A percentile compares a stretch with the other conserved stretches of the same genome.
Conservation (phyloP, 208 protist species). For the Angomonas deanei region DNA sequence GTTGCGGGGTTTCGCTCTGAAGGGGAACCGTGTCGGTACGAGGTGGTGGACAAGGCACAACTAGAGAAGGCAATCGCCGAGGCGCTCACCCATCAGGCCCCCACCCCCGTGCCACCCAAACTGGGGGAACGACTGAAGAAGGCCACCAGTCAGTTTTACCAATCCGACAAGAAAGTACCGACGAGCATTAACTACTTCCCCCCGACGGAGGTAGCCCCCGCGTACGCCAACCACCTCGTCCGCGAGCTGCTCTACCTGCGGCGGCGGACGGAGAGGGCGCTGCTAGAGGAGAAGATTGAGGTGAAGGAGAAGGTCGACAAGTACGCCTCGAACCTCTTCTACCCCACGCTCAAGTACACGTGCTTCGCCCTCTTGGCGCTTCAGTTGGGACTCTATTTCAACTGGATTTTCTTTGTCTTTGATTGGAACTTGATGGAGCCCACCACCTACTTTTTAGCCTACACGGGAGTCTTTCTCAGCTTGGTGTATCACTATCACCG, state of each 20-base stretch:
- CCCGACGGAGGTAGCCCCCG: background rate
- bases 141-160: background rate
- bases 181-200: background rate
- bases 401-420: slow-evolving; percentile 85
- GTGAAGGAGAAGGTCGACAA: slow-evolving; percentile 34
- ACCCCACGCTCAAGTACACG: slow-evolving; percentile 44
- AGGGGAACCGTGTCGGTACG: slow-evolving; percentile 1
- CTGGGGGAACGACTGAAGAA: background rate
- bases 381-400: slow-evolving; percentile 72
- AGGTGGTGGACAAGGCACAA: slow-evolving; percentile 11
- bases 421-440: slow-evolving; percentile 87
- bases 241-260: slow-evolving; percentile 20
- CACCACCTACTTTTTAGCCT: slow-evolving; percentile 77
- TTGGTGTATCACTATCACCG: slow-evolving; percentile 68
- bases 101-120: background rate
- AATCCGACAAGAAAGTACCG: background rate
- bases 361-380: slow-evolving; percentile 30
- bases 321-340: slow-evolving; percentile 25
- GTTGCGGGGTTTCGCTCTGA: background rate
- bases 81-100: slow-evolving; percentile 8
- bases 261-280: background rate
- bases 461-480: slow-evolving; percentile 51
- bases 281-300: background rate
- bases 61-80: slow-evolving; percentile 20
- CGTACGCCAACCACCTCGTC: slow-evolving; percentile 19